Percentiles rank a stretch among this genome's conserved stretches.
These are phyloP conservation scores for Carex pumila DNA, from an alignment of 176 grass and related monocot genomes.

Conservation along the genomic window DNA sequence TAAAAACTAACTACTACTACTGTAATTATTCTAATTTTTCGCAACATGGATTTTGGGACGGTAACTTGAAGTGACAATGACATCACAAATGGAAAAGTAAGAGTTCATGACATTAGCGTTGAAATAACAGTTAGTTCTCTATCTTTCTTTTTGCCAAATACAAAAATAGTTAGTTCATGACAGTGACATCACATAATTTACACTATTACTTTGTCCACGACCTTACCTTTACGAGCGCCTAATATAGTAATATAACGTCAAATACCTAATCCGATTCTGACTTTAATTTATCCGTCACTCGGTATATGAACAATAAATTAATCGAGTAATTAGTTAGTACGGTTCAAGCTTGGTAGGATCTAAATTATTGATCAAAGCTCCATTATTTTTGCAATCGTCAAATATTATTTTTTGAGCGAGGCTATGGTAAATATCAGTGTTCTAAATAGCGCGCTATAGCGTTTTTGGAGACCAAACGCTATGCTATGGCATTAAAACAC, in stretches of 20 bases:
- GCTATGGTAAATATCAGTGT: no score
- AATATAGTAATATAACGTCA: neutral
- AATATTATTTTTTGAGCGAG: neutral
- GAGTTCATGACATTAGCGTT: neutral
- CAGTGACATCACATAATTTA: neutral
- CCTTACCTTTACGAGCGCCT: neutral
- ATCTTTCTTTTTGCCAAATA: neutral
- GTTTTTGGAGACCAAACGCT: no score
- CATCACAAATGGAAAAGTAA: neutral
- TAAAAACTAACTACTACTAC: no score
- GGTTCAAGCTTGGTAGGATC: neutral
- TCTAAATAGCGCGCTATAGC: no score
- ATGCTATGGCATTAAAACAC: no score
- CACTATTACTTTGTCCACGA: neutral
- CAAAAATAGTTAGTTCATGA: slow-evolving; percentile 2
- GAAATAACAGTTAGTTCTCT: neutral
- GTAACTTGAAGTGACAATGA: neutral
- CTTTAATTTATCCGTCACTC: neutral
- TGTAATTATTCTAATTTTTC: no score
- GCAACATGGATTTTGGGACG: neutral
- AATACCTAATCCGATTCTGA: neutral
- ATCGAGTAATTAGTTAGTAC: no score
- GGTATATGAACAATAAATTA: neutral
- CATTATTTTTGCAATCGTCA: neutral
- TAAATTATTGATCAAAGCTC: neutral